Conservation (phyloP, 2,329 filamentous ascomycete genomes). For the Rhinocladiella mackenziei region DNA sequence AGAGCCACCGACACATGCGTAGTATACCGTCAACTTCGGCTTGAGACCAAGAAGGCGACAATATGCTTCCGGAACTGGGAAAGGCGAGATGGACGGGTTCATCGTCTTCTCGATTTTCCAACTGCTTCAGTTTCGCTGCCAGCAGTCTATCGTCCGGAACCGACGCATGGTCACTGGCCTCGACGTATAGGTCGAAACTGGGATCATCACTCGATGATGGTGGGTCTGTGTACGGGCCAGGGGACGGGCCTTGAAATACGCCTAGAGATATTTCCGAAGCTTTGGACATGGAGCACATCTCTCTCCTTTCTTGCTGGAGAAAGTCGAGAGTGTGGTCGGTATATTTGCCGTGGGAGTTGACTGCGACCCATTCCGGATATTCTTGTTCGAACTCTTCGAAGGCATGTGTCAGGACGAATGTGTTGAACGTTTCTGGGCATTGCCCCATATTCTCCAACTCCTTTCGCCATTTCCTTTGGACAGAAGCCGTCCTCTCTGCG, state of each 20-base stretch:
- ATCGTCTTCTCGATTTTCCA: conserved; percentile 36
- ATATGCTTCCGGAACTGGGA: conserved; percentile 88
- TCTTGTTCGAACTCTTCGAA: conserved; percentile 63
- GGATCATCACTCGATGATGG: conserved; percentile 41
- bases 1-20: conserved; percentile 86
- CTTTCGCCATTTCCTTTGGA: conserved; percentile 71
- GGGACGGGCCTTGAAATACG: conserved; percentile 85
- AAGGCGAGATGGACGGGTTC: conserved; percentile 67
- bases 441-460: conserved; percentile 57
- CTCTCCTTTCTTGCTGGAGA: conserved; percentile 77
- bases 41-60: conserved; percentile 78
- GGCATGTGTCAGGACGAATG: conserved; percentile 67
- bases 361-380: conserved; percentile 66
- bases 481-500: conserved; percentile 62
- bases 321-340: conserved; percentile 84
- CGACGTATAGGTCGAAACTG: conserved; percentile 74
- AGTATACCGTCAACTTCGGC: conserved; percentile 78
- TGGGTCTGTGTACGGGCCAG: conserved; percentile 58
- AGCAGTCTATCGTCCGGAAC: conserved; percentile 67
- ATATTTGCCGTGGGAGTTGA: conserved; percentile 66
- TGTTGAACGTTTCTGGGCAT: conserved; percentile 68
- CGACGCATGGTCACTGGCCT: conserved; percentile 79
- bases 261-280: conserved; percentile 85
- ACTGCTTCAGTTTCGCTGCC: conserved; percentile 57
- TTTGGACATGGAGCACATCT: conserved; percentile 92